Conservation (phyloP, 2,329 filamentous ascomycete species). For the Clonostachys rhizophaga region DNA sequence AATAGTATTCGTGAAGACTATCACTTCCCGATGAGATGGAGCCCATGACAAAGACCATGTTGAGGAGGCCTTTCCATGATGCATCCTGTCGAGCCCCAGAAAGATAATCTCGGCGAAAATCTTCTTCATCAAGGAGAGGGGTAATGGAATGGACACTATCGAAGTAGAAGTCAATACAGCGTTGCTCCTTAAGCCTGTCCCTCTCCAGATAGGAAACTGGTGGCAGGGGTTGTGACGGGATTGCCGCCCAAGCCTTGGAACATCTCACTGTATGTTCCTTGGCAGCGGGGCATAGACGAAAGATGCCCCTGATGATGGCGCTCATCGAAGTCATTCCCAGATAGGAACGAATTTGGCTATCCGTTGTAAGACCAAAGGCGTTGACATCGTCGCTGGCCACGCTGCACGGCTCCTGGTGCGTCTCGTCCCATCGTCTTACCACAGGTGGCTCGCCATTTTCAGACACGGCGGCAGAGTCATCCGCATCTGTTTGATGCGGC, state of each 20-base stretch:
- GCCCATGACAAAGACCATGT: conserved; percentile 59
- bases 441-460: conserved; percentile 16
- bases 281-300: conserved; percentile 20
- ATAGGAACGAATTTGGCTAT: conserved; percentile 53
- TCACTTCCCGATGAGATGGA: conserved; percentile 54
- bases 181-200: conserved; percentile 26
- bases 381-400: conserved; percentile 23
- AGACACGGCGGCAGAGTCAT: conserved; percentile 14
- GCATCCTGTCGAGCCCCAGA: conserved; percentile 42
- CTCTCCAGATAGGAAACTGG: conserved; percentile 24
- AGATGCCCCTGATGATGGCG: conserved; percentile 55
- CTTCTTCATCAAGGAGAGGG: conserved; percentile 54
- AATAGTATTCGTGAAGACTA: conserved; percentile 51
- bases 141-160: conserved; percentile 55
- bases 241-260: conserved; percentile 12
- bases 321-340: conserved; percentile 61
- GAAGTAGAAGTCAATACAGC: conserved; percentile 56
- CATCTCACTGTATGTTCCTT: conserved; percentile 16
- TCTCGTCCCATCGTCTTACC: conserved; percentile 20
- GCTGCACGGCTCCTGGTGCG: conserved; percentile 11
- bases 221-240: conserved; percentile 17
- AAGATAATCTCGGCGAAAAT: conserved; percentile 54
- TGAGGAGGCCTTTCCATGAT: conserved; percentile 55
- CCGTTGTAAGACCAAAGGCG: conserved; percentile 36
- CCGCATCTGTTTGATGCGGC: neutral